phyloP scores from a whole-genome alignment of 257 asterid genomes.

The Solanum neorickii region DNA sequence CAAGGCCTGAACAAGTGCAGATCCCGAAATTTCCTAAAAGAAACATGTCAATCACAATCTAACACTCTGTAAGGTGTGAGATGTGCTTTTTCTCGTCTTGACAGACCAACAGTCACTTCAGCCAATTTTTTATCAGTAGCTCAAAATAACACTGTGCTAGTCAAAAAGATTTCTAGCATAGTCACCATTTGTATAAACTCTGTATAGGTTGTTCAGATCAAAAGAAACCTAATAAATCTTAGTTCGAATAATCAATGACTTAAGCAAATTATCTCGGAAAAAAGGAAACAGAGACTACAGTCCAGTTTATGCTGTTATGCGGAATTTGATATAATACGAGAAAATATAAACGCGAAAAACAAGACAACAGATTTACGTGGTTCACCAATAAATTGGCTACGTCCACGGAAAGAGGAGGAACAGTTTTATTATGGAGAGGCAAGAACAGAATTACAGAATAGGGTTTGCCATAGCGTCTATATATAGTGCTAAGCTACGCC shows the following conservation, averaged over 20 bases:
- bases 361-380: too few relatives aligned
- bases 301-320: not conserved
- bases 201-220: not conserved
- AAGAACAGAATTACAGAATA: too few relatives aligned
- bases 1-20: slow-evolving; percentile 45
- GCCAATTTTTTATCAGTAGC: not conserved
- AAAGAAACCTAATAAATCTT: not conserved
- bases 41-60: not conserved
- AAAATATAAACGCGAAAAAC: too few relatives aligned
- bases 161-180: not conserved
- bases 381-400: too few relatives aligned
- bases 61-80: not conserved
- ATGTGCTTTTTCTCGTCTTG: not conserved
- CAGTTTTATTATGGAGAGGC: too few relatives aligned
- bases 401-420: too few relatives aligned
- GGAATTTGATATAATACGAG: too few relatives aligned
- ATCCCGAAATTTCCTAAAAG: slow-evolving; percentile 62
- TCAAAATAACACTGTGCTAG: not conserved
- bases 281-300: not conserved
- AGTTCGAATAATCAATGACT: not conserved
- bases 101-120: not conserved
- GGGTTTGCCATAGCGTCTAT: too few relatives aligned
- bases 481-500: too few relatives aligned
- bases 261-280: not conserved
- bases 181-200: not conserved